These are phyloP conservation scores for Stellera chamaejasme DNA, from an alignment of 345 rosid genomes.

Conservation along the genomic window DNA sequence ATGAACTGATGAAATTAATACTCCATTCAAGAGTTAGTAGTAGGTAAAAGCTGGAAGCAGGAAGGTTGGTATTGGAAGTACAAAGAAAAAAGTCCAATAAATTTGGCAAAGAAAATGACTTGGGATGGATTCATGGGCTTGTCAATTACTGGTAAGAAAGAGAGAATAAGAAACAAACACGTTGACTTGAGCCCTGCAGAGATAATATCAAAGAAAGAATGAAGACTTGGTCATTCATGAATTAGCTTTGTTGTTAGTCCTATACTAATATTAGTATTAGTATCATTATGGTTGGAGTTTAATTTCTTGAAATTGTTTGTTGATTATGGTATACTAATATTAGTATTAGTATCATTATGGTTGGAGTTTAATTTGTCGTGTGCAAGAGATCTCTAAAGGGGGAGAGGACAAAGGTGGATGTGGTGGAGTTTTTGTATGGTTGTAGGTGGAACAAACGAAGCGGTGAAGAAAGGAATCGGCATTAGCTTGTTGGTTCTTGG, in stretches of 20 bases:
- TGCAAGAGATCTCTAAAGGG: slow-evolving; percentile 19
- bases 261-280: no score
- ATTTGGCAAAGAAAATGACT: slow-evolving; percentile 3
- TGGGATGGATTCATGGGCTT: neutral
- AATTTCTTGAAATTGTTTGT: no score
- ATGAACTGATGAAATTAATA: slow-evolving; percentile 4
- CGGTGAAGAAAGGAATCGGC: no score
- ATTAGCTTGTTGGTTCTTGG: no score
- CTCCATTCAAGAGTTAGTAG: slow-evolving; percentile 8
- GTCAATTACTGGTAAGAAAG: neutral
- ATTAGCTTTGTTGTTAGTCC: no score
- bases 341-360: no score
- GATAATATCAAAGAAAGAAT: no score
- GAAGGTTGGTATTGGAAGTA: slow-evolving; percentile 15
- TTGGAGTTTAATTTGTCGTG: neutral
- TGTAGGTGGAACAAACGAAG: no score
- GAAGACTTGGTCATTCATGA: no score
- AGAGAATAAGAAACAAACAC: neutral
- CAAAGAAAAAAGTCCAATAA: slow-evolving; percentile 17
- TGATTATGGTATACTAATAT: no score
- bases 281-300: neutral
- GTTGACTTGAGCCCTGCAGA: neutral
- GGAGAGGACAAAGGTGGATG: neutral
- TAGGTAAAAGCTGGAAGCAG: slow-evolving; percentile 6
- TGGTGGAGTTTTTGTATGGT: no score